Percentiles rank a stretch among this genome's conserved stretches.
phyloP scores from a whole-genome alignment of 768 basidiomycete genomes.

The Xerocomellus intermedius region DNA sequence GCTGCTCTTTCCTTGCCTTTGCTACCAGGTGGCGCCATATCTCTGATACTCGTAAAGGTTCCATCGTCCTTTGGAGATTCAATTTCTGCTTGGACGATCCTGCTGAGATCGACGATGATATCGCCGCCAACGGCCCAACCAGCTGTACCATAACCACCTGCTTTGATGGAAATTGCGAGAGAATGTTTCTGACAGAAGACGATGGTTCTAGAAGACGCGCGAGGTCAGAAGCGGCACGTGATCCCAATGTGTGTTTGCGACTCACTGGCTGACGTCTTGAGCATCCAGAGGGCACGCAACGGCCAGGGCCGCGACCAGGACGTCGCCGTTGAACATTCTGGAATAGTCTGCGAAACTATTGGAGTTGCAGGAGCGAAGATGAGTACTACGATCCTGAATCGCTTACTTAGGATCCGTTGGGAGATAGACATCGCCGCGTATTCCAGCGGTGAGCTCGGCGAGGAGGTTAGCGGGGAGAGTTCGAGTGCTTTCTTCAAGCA shows the following conservation, averaged over 20 bases:
- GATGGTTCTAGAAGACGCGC: conserved; percentile 47
- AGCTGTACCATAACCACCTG: conserved; percentile 88
- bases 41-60: conserved; percentile 58
- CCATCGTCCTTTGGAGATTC: conserved; percentile 55
- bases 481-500: conserved; percentile 9
- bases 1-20: conserved; percentile 51
- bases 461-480: conserved; percentile 32
- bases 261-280: conserved; percentile 78
- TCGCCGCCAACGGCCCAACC: conserved; percentile 89
- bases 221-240: conserved; percentile 10
- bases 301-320: conserved; percentile 56
- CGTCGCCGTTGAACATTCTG: conserved; percentile 76
- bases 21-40: conserved; percentile 49
- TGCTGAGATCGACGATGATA: conserved; percentile 77
- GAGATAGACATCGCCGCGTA: conserved; percentile 49
- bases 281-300: conserved; percentile 77
- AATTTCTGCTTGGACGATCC: conserved; percentile 65
- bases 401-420: conserved; percentile 43
- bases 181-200: conserved; percentile 70
- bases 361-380: not conserved
- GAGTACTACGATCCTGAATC: not conserved
- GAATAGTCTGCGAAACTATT: conserved; percentile 30
- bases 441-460: conserved; percentile 44
- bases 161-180: conserved; percentile 78
- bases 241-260: conserved; percentile 5